A percentile compares a stretch with the other conserved stretches of the same genome.
These are phyloP conservation scores for Ascochyta lentis DNA, from an alignment of 2,329 filamentous ascomycete genomes.

Conservation along the genomic window DNA sequence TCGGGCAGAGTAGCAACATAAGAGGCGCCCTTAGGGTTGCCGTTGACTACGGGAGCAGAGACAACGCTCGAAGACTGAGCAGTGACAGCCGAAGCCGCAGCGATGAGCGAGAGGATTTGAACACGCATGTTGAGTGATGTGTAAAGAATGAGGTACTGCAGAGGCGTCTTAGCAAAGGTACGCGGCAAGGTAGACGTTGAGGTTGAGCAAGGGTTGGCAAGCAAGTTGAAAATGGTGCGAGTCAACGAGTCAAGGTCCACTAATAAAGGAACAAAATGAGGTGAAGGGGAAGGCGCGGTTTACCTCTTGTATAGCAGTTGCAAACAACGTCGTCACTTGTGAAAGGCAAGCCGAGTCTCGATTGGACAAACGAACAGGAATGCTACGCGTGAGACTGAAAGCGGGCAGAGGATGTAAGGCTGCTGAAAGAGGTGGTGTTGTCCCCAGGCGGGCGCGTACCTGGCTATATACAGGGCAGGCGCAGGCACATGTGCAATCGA, in stretches of 20 bases:
- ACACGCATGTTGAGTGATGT: conserved; percentile 40
- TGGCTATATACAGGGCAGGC: conserved; percentile 11
- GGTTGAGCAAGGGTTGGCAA: conserved; percentile 5
- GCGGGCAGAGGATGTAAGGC: not conserved
- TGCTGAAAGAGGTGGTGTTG: conserved; percentile 1
- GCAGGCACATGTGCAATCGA: conserved; percentile 3
- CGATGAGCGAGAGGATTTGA: conserved; percentile 38
- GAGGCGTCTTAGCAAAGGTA: conserved; percentile 17
- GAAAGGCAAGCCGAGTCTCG: conserved; percentile 1
- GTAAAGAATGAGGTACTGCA: conserved; percentile 18
- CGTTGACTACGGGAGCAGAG: conserved; percentile 43
- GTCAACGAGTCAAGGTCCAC: not conserved
- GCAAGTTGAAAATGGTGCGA: not conserved
- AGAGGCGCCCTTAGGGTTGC: conserved; percentile 49
- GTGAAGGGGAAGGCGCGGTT: conserved; percentile 13
- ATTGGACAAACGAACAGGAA: conserved; percentile 5
- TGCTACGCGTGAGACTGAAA: conserved; percentile 5
- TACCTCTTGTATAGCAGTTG: conserved; percentile 2
- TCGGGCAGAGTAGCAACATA: conserved; percentile 50
- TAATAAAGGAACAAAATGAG: not conserved
- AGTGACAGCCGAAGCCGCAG: conserved; percentile 36
- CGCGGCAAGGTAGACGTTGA: not conserved
- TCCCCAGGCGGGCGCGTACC: conserved; percentile 4
- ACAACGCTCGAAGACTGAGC: conserved; percentile 36
- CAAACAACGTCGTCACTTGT: conserved; percentile 1